These are phyloP conservation scores for Malassezia globosa DNA, from an alignment of 1,284 basidiomycete genomes.

Conservation along the genomic window DNA sequence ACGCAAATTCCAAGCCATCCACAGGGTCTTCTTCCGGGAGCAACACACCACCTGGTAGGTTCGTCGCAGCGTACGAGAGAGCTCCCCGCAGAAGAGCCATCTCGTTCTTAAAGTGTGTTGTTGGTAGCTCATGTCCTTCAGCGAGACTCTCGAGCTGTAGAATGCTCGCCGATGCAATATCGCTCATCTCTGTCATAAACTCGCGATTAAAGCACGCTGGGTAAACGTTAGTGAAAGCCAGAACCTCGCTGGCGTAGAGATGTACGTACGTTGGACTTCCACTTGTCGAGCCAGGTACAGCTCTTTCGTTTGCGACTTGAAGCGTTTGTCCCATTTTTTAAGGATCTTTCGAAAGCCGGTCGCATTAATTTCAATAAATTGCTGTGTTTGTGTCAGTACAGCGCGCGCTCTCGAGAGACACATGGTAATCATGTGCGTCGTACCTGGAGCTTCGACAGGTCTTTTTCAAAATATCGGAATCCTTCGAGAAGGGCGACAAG, in stretches of 20 bases:
- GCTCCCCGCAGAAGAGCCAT: constrained; percentile 4
- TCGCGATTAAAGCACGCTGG: constrained; percentile 63
- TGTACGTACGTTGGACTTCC: constrained; percentile 79
- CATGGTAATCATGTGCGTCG: not conserved
- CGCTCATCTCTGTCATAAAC: constrained; percentile 89
- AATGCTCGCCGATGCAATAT: constrained; percentile 84
- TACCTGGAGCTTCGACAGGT: constrained; percentile 70
- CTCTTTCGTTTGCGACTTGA: constrained; percentile 86
- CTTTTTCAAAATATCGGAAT: constrained; percentile 84
- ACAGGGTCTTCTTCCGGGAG: constrained; percentile 12
- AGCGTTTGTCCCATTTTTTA: constrained; percentile 98
- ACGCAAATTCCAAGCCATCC: constrained; percentile 20
- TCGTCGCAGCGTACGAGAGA: constrained; percentile 8
- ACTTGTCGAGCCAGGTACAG: constrained; percentile 92
- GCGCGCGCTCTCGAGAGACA: too few species aligned
- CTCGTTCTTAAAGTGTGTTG: constrained; percentile 10
- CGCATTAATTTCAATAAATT: constrained; percentile 96
- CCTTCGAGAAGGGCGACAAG: constrained; percentile 71
- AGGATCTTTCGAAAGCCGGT: constrained; percentile 94
- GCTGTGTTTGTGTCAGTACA: too few species aligned
- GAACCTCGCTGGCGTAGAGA: constrained; percentile 49
- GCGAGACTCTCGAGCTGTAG: constrained; percentile 69
- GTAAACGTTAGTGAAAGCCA: constrained; percentile 3
- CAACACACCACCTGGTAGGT: constrained; percentile 7
- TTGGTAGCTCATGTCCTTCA: constrained; percentile 22